Evolutionary conservation across 2,329 filamentous ascomycete species (phyloP).

Genomic region (Canariomyces notabilis): DNA sequence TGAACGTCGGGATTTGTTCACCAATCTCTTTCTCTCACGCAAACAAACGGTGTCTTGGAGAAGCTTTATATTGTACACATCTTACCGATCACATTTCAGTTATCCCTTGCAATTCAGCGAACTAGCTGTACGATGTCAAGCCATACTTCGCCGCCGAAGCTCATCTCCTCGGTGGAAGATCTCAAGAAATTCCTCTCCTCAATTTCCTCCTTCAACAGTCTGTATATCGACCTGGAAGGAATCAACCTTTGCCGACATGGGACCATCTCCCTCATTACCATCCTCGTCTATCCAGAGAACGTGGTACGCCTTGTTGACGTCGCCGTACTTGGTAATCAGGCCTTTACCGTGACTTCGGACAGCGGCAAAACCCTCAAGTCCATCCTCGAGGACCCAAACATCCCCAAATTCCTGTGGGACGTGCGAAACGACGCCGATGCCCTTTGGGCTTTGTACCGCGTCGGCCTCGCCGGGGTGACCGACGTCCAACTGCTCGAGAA

Average conservation of each 20-base stretch:
- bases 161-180: neutral
- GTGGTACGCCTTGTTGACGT: constrained; percentile 23
- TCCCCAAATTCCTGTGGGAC: constrained; percentile 27
- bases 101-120: too few species aligned
- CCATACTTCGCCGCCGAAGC: neutral
- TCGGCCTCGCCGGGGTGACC: constrained; percentile 23
- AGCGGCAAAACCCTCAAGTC: constrained; percentile 18
- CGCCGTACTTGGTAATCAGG: constrained; percentile 13
- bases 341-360: constrained; percentile 13
- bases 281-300: constrained; percentile 15
- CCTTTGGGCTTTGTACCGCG: constrained; percentile 22
- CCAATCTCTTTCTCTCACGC: too few species aligned
- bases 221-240: constrained; percentile 25
- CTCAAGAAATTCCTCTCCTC: constrained; percentile 12
- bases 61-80: too few species aligned
- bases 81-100: too few species aligned
- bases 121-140: too few species aligned
- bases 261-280: constrained; percentile 18
- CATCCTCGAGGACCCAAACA: constrained; percentile 18
- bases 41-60: too few species aligned
- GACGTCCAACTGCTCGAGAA: constrained; percentile 31
- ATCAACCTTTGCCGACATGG: constrained; percentile 19
- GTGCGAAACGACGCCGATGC: constrained; percentile 28
- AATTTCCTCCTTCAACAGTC: constrained; percentile 2
- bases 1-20: too few species aligned